Conservation (phyloP, 2,329 filamentous ascomycete species). For the Penicillium sp. region DNA sequence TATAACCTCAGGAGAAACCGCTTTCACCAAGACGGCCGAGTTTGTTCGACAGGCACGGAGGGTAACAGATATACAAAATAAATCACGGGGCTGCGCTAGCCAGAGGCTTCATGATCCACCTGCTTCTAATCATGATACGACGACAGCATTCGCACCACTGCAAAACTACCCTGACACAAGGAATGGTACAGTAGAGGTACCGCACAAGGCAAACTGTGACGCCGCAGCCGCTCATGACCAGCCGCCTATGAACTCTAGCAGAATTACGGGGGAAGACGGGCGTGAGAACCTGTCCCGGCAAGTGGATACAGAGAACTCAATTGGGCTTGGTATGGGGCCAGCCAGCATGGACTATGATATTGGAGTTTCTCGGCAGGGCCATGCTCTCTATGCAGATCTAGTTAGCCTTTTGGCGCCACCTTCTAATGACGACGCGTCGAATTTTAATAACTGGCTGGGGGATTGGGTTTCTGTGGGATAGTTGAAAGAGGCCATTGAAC, state of each 20-base stretch:
- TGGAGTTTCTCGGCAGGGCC: neutral
- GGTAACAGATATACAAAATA: neutral
- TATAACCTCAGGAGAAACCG: neutral
- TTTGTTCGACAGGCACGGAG: neutral
- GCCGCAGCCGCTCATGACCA: neutral
- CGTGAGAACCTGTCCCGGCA: neutral
- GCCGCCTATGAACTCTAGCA: neutral
- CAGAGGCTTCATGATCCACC: neutral
- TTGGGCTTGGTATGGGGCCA: neutral
- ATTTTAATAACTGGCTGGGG: neutral
- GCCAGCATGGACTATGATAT: neutral
- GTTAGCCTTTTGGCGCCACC: neutral
- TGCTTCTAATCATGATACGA: neutral
- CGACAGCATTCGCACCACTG: neutral
- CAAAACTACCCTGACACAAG: neutral
- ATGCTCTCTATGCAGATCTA: neutral
- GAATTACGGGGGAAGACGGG: neutral
- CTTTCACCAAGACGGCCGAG: neutral
- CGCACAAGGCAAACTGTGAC: neutral
- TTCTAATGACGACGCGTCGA: neutral
- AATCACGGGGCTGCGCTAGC: neutral
- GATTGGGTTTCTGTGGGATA: neutral
- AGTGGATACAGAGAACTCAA: neutral
- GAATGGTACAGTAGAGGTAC: neutral
- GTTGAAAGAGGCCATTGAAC: neutral